Evolutionary conservation across 345 rosid genomes (phyloP).

Genomic region (Acer saccharum): DNA sequence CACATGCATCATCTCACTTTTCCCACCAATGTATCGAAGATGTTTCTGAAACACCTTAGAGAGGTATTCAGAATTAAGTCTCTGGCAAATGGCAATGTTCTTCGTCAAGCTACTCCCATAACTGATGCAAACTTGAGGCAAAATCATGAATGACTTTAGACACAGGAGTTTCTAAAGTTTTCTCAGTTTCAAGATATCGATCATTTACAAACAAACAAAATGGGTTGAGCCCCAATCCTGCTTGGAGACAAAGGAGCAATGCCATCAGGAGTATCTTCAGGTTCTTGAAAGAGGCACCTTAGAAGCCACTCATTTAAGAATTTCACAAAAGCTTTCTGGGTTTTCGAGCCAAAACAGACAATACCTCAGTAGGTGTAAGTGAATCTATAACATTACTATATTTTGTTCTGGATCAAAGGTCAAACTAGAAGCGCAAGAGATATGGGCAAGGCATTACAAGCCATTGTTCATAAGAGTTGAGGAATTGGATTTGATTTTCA

Average conservation of each 20-base stretch:
- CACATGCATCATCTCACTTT: too few species aligned
- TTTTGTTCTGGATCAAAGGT: too few species aligned
- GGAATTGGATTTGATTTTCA: too few species aligned
- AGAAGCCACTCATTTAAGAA: constrained; percentile 43
- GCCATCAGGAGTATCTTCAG: neutral
- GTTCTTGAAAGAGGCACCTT: constrained; percentile 28
- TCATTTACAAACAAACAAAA: constrained; percentile 32
- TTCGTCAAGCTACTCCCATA: constrained; percentile 38
- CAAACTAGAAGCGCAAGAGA: too few species aligned
- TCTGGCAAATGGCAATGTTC: constrained; percentile 23
- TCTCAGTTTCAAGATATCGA: constrained; percentile 32
- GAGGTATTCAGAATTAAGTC: constrained; percentile 17
- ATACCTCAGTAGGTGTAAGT: too few species aligned
- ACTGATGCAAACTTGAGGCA: constrained; percentile 22
- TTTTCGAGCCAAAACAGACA: neutral
- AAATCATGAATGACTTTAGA: constrained; percentile 31
- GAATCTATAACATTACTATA: too few species aligned
- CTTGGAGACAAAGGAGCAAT: constrained; percentile 20
- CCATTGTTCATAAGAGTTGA: too few species aligned
- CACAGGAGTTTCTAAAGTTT: constrained; percentile 30
- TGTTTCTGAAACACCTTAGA: constrained; percentile 10
- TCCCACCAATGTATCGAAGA: neutral
- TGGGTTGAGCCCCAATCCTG: constrained; percentile 32
- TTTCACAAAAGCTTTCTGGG: constrained; percentile 30
- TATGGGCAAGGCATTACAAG: too few species aligned